Evolutionary conservation across 2,329 filamentous ascomycete genomes (phyloP).

Genomic region (Coniochaeta prunicola): DNA sequence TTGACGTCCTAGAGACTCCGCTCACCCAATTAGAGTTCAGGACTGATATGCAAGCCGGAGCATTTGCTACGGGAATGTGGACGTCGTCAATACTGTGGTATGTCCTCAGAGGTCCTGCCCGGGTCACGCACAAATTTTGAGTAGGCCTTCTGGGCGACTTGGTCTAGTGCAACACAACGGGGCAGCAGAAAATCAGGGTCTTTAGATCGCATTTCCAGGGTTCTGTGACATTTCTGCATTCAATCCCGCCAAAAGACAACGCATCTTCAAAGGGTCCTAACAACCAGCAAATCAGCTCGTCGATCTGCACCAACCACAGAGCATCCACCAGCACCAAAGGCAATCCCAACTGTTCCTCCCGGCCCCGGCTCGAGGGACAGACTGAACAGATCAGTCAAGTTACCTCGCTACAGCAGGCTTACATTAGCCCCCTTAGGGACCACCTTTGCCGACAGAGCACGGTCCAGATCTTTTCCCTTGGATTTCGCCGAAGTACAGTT

Average conservation of each 20-base stretch:
- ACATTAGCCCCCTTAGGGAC: not conserved
- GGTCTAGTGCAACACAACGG: not conserved
- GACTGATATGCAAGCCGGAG: not conserved
- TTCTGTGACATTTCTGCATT: not conserved
- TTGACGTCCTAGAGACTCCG: not conserved
- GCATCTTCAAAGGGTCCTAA: not conserved
- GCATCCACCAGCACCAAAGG: no score
- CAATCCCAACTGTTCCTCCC: no score
- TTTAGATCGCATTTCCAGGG: not conserved
- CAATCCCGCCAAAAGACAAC: not conserved
- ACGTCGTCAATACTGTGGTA: not conserved
- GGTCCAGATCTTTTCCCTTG: not conserved
- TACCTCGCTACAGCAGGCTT: no score
- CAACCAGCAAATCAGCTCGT: not conserved
- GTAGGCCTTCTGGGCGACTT: not conserved
- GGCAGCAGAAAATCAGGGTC: not conserved
- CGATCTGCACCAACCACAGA: not conserved
- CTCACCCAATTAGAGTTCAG: not conserved
- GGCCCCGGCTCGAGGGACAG: no score
- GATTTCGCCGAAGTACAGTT: not conserved
- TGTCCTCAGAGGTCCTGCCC: not conserved
- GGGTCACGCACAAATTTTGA: not conserved
- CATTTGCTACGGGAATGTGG: not conserved
- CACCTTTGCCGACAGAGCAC: not conserved
- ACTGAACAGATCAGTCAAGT: no score